Evolutionary conservation across 1,284 basidiomycete species (phyloP), one percentile per base, ranked within the genome.

Genomic region (Exsudoporus floridanus): DNA sequence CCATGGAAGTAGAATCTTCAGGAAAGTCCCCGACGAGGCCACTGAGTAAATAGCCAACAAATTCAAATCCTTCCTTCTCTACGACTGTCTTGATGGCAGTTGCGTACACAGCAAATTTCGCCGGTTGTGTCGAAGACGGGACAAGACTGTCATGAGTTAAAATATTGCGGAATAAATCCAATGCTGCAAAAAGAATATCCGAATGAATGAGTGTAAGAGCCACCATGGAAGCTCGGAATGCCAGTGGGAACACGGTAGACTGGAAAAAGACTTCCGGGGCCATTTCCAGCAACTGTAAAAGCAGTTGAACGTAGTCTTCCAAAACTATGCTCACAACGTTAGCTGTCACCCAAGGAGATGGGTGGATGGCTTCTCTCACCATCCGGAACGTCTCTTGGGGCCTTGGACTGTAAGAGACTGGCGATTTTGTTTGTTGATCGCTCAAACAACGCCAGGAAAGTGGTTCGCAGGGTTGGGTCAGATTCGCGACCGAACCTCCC

Each of bases 251-350:
- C 10, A 83, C 79, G 4, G 85, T 74, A 4, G 90, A 90, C 46
- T 85, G 75, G 72, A 95, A 87, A 58, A 94, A 82, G 35, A 92
- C 74, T 53, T 90, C 82, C 2, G 95, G 92, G 2, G 82, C 75
- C 57, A 79, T 75, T 47, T 86, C 80, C 39, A 88, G 70, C 64
- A 94, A 77, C 56, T 88, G 84, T 52, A 88, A 70, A 33, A 94
- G 76, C 69, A 94, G 81, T 62, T 94, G 92, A 49, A 94, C 71
- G 63, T 96, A 99, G 70, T 99, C 97, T 69, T 99, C 97, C 63
- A 99, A 76, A 33, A 98, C 97, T 97, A 18, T 42, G 19, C 12
- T 5, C 27, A 19, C 7, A n/a, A 40, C 16, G 28, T 61, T 37
- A 54, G 46, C 30, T 39, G 16, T 42, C 34, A n/a, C 21, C 9